Conservation (phyloP, 257 asterid species). For the Haberlea rhodopensis region DNA sequence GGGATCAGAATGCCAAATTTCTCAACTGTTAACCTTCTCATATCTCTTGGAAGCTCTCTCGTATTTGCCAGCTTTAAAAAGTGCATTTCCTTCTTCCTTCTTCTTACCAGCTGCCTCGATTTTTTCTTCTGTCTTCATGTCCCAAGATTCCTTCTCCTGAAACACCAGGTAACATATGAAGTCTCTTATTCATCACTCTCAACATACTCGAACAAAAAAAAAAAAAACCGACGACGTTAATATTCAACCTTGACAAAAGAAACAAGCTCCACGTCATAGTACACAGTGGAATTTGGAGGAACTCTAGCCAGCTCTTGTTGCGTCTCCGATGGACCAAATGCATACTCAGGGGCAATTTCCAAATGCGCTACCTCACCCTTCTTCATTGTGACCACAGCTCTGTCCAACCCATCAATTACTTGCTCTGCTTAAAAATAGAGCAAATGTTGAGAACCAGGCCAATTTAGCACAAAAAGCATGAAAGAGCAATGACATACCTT, state of each 20-base stretch:
- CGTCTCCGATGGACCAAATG: constrained; percentile 51
- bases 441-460: not conserved
- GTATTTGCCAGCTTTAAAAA: constrained; percentile 62
- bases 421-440: constrained; percentile 41
- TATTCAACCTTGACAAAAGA: constrained; percentile 55
- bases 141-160: constrained; percentile 83
- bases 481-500: constrained; percentile 36
- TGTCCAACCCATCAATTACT: constrained; percentile 64
- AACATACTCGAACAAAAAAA: too few species aligned
- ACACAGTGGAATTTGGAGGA: constrained; percentile 64
- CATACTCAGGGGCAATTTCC: constrained; percentile 62
- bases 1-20: not conserved
- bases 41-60: constrained; percentile 64
- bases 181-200: not conserved
- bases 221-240: not conserved
- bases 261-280: constrained; percentile 60
- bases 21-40: constrained; percentile 41
- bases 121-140: constrained; percentile 57
- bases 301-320: constrained; percentile 55
- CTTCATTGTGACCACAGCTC: constrained; percentile 59
- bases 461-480: not conserved
- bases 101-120: constrained; percentile 68
- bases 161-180: not conserved
- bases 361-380: constrained; percentile 58
- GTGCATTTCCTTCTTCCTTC: constrained; percentile 69